A percentile compares a stretch with the other conserved stretches of the same genome.
These are phyloP conservation scores for Kurtzmaniella quercitrusa DNA, from an alignment of 1,139 yeast species.

Conservation along the genomic window DNA sequence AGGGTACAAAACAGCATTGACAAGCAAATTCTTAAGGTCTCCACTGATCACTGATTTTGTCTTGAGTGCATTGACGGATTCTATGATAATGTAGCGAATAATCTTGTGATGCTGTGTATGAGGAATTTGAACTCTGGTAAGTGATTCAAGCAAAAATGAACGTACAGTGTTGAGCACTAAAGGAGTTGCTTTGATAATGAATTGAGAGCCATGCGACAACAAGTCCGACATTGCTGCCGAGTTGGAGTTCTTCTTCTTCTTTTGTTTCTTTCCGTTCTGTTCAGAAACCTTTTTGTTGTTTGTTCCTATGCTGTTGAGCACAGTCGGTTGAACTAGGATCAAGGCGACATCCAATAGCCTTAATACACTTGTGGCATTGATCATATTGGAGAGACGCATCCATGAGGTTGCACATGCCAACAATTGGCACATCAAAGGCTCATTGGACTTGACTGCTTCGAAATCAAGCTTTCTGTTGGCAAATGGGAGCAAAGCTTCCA, in stretches of 20 bases:
- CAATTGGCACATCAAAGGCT: conserved; percentile 24
- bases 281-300: not conserved
- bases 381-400: conserved; percentile 27
- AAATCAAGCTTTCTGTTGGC: conserved; percentile 33
- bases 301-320: conserved; percentile 3
- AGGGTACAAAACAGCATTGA: conserved; percentile 58
- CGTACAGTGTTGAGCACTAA: conserved; percentile 37
- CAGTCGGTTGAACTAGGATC: conserved; percentile 40
- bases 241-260: conserved; percentile 37
- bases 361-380: conserved; percentile 36
- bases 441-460: conserved; percentile 26
- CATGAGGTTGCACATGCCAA: conserved; percentile 25
- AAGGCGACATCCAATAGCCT: conserved; percentile 46
- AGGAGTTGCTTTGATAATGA: conserved; percentile 38
- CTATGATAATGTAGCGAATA: conserved; percentile 51
- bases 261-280: conserved; percentile 12
- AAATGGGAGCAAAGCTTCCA: conserved; percentile 54
- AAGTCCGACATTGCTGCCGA: conserved; percentile 62
- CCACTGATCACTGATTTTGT: conserved; percentile 23
- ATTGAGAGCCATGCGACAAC: conserved; percentile 62
- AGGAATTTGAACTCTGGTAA: conserved; percentile 52
- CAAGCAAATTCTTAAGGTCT: conserved; percentile 38
- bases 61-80: conserved; percentile 33
- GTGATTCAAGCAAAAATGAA: conserved; percentile 44
- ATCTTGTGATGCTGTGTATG: conserved; percentile 62